Evolutionary conservation across 2,329 filamentous ascomycete species (phyloP).

Genomic region (Pestalotiopsis sp.): DNA sequence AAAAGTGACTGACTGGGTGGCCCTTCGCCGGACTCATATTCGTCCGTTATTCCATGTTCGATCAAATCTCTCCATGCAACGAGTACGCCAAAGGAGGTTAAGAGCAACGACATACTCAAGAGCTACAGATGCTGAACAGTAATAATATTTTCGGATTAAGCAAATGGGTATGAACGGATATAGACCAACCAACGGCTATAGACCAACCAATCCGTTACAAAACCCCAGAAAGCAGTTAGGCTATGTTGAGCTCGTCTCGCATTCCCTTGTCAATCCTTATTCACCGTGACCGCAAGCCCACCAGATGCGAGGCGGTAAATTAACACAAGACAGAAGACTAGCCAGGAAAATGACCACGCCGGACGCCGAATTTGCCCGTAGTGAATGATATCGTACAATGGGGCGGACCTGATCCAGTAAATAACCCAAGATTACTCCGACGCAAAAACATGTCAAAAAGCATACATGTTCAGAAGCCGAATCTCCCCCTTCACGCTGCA

Average conservation of each 20-base stretch:
- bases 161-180: slow-evolving; percentile 6
- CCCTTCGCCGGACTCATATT: too few species aligned
- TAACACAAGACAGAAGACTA: not conserved
- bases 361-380: not conserved
- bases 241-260: not conserved
- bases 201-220: not conserved
- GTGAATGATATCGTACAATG: slow-evolving; percentile 9
- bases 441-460: slow-evolving; percentile 4
- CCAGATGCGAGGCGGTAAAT: not conserved
- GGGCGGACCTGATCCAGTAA: not conserved
- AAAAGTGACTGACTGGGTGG: too few species aligned
- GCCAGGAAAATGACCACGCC: not conserved
- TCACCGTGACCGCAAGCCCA: slow-evolving; percentile 1
- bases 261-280: not conserved
- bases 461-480: not conserved
- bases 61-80: too few species aligned
- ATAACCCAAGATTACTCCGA: slow-evolving; percentile 5
- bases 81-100: too few species aligned
- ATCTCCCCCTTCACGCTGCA: not conserved
- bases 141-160: slow-evolving; percentile 2
- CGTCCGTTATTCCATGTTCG: too few species aligned
- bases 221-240: not conserved
- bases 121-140: not conserved
- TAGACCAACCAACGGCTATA: slow-evolving; percentile 2
- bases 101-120: not conserved